phyloP scores from a whole-genome alignment of 2,329 filamentous ascomycete species.

The Fusarium penzigii region DNA sequence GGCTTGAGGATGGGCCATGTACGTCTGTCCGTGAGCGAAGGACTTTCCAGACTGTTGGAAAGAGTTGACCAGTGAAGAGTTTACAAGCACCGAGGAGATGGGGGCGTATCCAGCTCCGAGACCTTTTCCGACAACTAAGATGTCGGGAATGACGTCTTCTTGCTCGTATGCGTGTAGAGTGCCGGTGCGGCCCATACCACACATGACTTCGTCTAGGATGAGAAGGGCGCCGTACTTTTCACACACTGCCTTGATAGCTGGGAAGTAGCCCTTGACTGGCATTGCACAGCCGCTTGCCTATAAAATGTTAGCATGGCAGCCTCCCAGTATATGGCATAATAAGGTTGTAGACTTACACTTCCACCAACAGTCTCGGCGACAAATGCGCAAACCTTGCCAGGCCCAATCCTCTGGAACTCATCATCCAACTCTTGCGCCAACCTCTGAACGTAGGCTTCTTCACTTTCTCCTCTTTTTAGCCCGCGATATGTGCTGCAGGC shows the following conservation, averaged over 20 bases:
- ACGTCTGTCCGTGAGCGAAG: slow-evolving; percentile 18
- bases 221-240: slow-evolving; percentile 56
- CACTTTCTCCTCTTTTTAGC: slow-evolving; percentile 32
- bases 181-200: slow-evolving; percentile 63
- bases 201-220: slow-evolving; percentile 68
- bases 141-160: slow-evolving; percentile 59
- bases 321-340: too few relatives aligned
- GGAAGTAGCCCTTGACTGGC: slow-evolving; percentile 48
- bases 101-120: slow-evolving; percentile 45
- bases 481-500: slow-evolving; percentile 22
- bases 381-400: slow-evolving; percentile 49
- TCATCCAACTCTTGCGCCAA: slow-evolving; percentile 47
- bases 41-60: slow-evolving; percentile 17
- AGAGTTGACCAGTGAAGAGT: slow-evolving; percentile 11
- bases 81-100: slow-evolving; percentile 18
- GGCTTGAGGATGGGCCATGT: slow-evolving; percentile 19
- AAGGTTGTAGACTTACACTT: slow-evolving; percentile 10
- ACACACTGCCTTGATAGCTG: slow-evolving; percentile 55
- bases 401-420: slow-evolving; percentile 47
- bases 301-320: neutral
- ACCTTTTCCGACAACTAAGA: slow-evolving; percentile 67
- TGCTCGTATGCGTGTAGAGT: slow-evolving; percentile 65
- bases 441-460: slow-evolving; percentile 41
- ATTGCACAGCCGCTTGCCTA: slow-evolving; percentile 23
- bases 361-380: slow-evolving; percentile 48